Base-by-base conservation (phyloP, 768 basidiomycete genomes). In the Gelatoporia subvermispora region DNA sequence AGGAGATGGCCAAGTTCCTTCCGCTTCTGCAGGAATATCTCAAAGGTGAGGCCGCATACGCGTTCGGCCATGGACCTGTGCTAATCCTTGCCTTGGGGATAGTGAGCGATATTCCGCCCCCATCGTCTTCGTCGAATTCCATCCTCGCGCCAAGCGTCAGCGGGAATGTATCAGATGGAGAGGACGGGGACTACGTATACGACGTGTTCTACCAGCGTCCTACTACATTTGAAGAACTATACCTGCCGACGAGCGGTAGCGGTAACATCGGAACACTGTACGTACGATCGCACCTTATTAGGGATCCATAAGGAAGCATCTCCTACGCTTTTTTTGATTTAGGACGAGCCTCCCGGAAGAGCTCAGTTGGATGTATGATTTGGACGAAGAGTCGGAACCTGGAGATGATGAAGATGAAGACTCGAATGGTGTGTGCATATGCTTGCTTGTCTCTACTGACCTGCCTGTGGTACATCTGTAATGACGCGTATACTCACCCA, bases 401-500 rank as follows among this genome's bases (percentile, higher is more conserved):
- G 83, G 80, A 52, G 88, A 87, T 48, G 84, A 86, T 54, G 88
- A 78, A 3, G 87, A 90, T 51, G 89, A 91, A 55, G 89, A 91
- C 57, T 91, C 88, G 0, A 91, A 91, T 65, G 85, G 88, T 87
- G 39, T 7, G 28, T 13, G 5, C 35, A 67, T 62, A 9, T 15
- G n/a, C n/a, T n/a, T n/a, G n/a, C n/a, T n/a, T n/a, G 13, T 38
- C 31, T 46, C 31, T 36, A 39, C 24, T 48, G 41, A 20, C 36
- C 41, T 21, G 11, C 24, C 31, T 28, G 20, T 37, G 17, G 11
- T 25, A 34, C 41, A n/a, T n/a, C n/a, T n/a, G n/a, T n/a, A n/a
- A n/a, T n/a, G n/a, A n/a, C n/a, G n/a, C n/a, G n/a, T 3, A 45
- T 25, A 35, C 41, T 21, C 23, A 40, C 31, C 35, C 35, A 38